Conservation (phyloP, 2,329 filamentous ascomycete genomes). For the Penicillium thymicola region DNA sequence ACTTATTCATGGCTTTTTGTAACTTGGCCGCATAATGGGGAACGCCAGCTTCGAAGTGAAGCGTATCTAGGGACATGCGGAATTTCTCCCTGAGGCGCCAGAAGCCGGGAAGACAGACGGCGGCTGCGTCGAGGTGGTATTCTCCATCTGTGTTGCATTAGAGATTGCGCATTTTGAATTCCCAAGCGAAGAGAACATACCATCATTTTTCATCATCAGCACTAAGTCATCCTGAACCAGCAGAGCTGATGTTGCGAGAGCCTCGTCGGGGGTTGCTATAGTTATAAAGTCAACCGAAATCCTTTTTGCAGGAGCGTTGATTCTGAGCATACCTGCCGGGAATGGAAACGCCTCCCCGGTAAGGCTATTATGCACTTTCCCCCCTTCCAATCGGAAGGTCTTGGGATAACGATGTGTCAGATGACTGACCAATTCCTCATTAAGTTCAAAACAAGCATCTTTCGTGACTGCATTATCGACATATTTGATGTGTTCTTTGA, state of each 20-base stretch:
- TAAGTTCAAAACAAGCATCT: conserved; percentile 11
- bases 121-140: too few species aligned
- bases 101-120: too few species aligned
- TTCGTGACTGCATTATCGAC: conserved; percentile 11
- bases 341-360: not conserved
- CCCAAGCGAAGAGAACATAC: not conserved
- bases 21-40: too few species aligned
- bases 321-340: not conserved
- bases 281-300: not conserved
- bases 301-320: too few species aligned
- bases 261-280: not conserved
- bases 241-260: not conserved
- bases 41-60: too few species aligned
- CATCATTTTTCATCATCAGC: not conserved
- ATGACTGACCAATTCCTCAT: conserved; percentile 6
- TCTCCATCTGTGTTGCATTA: too few species aligned
- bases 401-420: conserved; percentile 10
- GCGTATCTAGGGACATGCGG: too few species aligned
- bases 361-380: conserved; percentile 1
- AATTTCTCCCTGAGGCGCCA: too few species aligned
- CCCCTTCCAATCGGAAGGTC: conserved; percentile 1
- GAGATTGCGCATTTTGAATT: too few species aligned
- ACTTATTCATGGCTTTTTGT: too few species aligned
- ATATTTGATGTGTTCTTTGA: conserved; percentile 14
- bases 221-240: conserved; percentile 1